A percentile compares a stretch with the other conserved stretches of the same genome.
These are phyloP conservation scores for thale cress (Arabidopsis thaliana) DNA, from an alignment of 345 rosid species.

Conservation along the genomic window DNA sequence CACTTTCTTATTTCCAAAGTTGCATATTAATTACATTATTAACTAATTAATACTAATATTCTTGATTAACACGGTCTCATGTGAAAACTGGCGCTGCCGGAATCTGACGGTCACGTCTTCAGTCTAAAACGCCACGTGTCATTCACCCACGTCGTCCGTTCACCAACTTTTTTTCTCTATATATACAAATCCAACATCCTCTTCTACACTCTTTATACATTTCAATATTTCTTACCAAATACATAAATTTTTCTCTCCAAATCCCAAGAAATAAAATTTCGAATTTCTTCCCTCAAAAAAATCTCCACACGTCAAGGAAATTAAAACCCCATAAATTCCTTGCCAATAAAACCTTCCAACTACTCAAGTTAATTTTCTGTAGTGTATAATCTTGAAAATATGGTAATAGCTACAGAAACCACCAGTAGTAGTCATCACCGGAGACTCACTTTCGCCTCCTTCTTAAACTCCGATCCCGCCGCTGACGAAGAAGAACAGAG, in stretches of 20 bases:
- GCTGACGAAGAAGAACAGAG: conserved; percentile 39
- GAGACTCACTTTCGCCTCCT: conserved; percentile 62
- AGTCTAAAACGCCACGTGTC: conserved; percentile 34
- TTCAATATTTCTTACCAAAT: conserved; percentile 33
- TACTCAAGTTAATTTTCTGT: background rate
- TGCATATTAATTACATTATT: background rate
- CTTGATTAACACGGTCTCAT: conserved; percentile 13
- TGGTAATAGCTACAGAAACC: conserved; percentile 37
- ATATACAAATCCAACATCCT: conserved; percentile 23
- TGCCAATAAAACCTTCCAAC: conserved; percentile 3
- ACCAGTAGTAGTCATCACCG: conserved; percentile 39
- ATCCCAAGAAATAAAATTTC: background rate
- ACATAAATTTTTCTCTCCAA: conserved; percentile 5
- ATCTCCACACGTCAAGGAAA: conserved; percentile 29
- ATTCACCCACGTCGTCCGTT: conserved; percentile 43
- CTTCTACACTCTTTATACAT: conserved; percentile 21
- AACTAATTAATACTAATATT: background rate
- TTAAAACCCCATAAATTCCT: conserved; percentile 6
- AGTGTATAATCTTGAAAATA: conserved; percentile 1
- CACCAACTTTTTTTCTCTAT: conserved; percentile 37
- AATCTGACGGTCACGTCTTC: conserved; percentile 40
- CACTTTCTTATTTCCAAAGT: background rate
- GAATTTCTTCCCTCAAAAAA: background rate
- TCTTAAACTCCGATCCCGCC: conserved; percentile 58
- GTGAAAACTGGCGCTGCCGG: conserved; percentile 36